Conservation (phyloP, 2,329 filamentous ascomycete genomes). For the Sarocladium kiliense region DNA sequence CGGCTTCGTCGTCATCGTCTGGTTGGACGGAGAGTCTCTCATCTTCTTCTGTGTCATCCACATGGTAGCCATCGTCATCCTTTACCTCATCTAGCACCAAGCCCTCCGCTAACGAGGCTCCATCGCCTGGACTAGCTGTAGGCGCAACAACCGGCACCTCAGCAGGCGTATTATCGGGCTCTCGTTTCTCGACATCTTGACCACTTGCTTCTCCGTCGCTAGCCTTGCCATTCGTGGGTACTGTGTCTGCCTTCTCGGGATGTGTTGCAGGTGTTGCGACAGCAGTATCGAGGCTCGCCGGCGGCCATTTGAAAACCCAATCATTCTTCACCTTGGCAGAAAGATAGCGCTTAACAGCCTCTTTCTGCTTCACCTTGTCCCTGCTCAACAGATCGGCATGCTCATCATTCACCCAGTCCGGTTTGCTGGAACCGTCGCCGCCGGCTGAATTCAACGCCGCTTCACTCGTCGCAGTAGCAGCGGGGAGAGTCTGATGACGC, state of each 20-base stretch:
- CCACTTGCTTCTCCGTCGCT: background rate
- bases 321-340: slow-evolving; percentile 50
- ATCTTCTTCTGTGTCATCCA: slow-evolving; percentile 31
- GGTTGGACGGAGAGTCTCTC: slow-evolving; percentile 20
- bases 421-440: slow-evolving; percentile 4
- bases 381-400: slow-evolving; percentile 57
- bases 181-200: background rate
- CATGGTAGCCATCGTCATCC: slow-evolving; percentile 29
- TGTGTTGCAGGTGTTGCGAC: background rate
- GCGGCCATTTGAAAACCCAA: slow-evolving; percentile 55
- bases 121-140: background rate
- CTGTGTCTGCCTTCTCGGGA: too few relatives aligned
- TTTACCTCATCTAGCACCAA: slow-evolving; percentile 24
- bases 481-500: slow-evolving; percentile 28
- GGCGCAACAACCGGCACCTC: slow-evolving; percentile 5
- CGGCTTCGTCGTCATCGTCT: slow-evolving; percentile 38
- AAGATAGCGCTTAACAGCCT: slow-evolving; percentile 54
- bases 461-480: slow-evolving; percentile 19
- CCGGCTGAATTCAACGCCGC: background rate
- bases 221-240: too few relatives aligned
- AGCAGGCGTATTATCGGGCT: background rate
- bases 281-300: slow-evolving; percentile 22
- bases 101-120: background rate
- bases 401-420: slow-evolving; percentile 41
- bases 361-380: slow-evolving; percentile 59